Evolutionary conservation across 192 early-diverging fungal genomes (phyloP).

Genomic region (Entomortierella chlamydospora): DNA sequence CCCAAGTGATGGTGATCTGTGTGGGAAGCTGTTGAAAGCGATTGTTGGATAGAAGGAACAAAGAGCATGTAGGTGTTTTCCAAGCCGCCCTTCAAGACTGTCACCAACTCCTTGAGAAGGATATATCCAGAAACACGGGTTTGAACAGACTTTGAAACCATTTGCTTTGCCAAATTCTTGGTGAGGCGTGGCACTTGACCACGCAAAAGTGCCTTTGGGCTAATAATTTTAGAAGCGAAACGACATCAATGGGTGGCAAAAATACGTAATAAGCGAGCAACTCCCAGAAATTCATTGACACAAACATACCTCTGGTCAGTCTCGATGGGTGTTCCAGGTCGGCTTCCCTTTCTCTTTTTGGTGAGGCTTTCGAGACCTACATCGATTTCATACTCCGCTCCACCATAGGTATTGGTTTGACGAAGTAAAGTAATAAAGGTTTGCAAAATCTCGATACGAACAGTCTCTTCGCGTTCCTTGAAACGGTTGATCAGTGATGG

Average conservation of each 20-base stretch:
- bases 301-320: constrained; percentile 55
- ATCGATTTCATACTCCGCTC: constrained; percentile 52
- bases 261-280: neutral
- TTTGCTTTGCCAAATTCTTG: constrained; percentile 75
- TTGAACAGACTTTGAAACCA: constrained; percentile 75
- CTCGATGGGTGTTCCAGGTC: constrained; percentile 57
- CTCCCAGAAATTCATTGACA: neutral
- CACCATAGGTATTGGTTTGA: constrained; percentile 65
- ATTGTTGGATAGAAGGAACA: constrained; percentile 76
- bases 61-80: constrained; percentile 72
- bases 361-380: constrained; percentile 42
- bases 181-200: constrained; percentile 73
- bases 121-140: constrained; percentile 81
- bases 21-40: constrained; percentile 68
- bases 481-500: constrained; percentile 82
- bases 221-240: constrained; percentile 3
- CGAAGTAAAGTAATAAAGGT: constrained; percentile 77
- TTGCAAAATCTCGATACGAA: constrained; percentile 80
- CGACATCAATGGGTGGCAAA: neutral
- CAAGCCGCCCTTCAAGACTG: constrained; percentile 79
- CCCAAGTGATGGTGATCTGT: constrained; percentile 61
- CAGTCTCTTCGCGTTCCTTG: constrained; percentile 88
- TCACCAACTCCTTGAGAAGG: constrained; percentile 77
- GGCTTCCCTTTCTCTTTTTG: constrained; percentile 62
- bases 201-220: constrained; percentile 68